Evolutionary conservation across 257 asterid species (phyloP).

Genomic region (Henckelia pumila): DNA sequence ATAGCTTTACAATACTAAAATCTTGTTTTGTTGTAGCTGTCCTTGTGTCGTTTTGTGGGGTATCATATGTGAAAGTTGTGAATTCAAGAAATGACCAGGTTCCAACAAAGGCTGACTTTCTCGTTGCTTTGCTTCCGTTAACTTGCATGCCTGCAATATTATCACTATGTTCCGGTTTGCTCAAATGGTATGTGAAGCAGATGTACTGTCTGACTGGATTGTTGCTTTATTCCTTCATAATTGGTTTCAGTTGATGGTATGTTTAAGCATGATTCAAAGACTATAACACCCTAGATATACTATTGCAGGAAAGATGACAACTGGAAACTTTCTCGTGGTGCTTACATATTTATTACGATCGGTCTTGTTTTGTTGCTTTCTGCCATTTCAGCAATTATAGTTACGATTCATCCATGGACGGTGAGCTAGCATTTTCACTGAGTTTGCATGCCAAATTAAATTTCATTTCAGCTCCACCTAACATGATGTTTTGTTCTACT

Average conservation of each 20-base stretch:
- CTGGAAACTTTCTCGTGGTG: slow-evolving; percentile 92
- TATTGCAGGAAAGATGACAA: slow-evolving; percentile 93
- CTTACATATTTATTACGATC: slow-evolving; percentile 64
- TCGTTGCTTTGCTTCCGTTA: slow-evolving; percentile 93
- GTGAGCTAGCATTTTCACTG: slow-evolving; percentile 43
- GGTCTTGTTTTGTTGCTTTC: slow-evolving; percentile 86
- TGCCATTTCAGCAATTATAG: slow-evolving; percentile 83
- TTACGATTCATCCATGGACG: slow-evolving; percentile 80
- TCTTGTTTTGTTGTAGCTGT: slow-evolving; percentile 51
- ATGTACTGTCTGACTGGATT: slow-evolving; percentile 6
- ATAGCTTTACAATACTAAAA: slow-evolving; percentile 26
- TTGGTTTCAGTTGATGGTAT: slow-evolving; percentile 18
- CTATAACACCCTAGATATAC: slow-evolving; percentile 18
- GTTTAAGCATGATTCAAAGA: slow-evolving; percentile 20
- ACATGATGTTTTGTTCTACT: slow-evolving; percentile 26
- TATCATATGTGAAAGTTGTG: slow-evolving; percentile 77
- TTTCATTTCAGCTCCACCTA: slow-evolving; percentile 23
- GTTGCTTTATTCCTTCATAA: slow-evolving; percentile 19
- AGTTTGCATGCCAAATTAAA: slow-evolving; percentile 14
- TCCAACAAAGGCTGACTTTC: slow-evolving; percentile 86
- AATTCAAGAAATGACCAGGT: slow-evolving; percentile 70
- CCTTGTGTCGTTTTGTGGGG: slow-evolving; percentile 89
- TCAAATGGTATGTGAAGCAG: slow-evolving; percentile 71
- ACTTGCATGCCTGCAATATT: slow-evolving; percentile 89
- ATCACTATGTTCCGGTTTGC: slow-evolving; percentile 79